Evolutionary conservation across 31 red algal genomes (phyloP), one percentile per base, ranked within the genome.

Genomic region (Odonthalia washingtoniensis): DNA sequence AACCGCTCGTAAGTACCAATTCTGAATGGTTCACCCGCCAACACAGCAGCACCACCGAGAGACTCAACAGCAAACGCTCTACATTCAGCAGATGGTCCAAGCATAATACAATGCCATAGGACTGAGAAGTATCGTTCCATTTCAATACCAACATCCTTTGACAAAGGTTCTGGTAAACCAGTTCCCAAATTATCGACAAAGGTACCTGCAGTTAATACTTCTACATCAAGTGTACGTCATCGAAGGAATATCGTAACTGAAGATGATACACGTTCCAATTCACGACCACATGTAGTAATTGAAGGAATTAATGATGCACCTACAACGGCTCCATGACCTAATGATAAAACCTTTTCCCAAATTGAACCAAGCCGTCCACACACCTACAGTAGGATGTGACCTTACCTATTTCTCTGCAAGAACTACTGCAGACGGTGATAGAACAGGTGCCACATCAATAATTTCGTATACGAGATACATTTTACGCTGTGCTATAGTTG

Each of bases 11-110:
- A 95, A 4, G 87, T 88, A 44, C 82, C 77, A 83, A 70, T 75
- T 17, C 93, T 87, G 74, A 90, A 91, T 0, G 93, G 93, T 35
- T 95, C 93, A 3, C 93, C 93, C 0, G 93, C 93, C 34, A 95
- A 84, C 43, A 75, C 93, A 17, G 93, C 93, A 28, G 81, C 87
- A 35, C 93, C 93, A 35, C 93, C 93, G 37, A 95, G 89, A 0
- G 93, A 87, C 30, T 90, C 81, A 0, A 95, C 88, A 17, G 84
- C 80, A 36, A 90, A 82, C 36, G 83, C 75, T 30, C 93, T 80
- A 52, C 83, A 87, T 66, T 95, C 93, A 46, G 93, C 88, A 3
- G 74, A 82, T 35, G 93, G 88, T 49, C 93, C 93, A 39, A 95
- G 53, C 66, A 95, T 57, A 40, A 81, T 84, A 5, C 79, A 63